A percentile compares a stretch with the other conserved stretches of the same genome.
Evolutionary conservation across 2,329 filamentous ascomycete genomes (phyloP).

Genomic region (Aspergillus carbonarius): DNA sequence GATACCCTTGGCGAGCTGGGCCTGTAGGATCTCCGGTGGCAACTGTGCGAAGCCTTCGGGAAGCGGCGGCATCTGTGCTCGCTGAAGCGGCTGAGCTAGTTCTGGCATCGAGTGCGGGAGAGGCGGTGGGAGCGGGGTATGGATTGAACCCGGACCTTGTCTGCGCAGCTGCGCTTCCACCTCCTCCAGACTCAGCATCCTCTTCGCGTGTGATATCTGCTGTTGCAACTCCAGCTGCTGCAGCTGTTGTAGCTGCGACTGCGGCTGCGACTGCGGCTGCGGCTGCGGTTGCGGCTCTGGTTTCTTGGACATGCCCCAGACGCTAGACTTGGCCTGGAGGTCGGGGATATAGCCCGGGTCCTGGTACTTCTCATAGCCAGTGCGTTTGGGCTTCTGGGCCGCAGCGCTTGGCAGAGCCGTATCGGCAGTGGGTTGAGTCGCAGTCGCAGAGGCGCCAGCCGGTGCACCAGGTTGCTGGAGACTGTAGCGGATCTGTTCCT

Average conservation of each 20-base stretch:
- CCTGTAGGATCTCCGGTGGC: constrained; percentile 51
- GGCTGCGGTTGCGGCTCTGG: constrained; percentile 16
- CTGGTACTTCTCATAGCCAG: constrained; percentile 89
- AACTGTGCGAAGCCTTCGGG: constrained; percentile 35
- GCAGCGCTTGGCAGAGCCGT: constrained; percentile 43
- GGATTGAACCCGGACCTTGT: constrained; percentile 49
- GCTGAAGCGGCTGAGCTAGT: constrained; percentile 33
- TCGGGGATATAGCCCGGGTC: constrained; percentile 82
- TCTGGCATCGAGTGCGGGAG: constrained; percentile 31
- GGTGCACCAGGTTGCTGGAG: constrained; percentile 64
- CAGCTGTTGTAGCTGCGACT: not conserved
- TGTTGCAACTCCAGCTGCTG: not conserved
- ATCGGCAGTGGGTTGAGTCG: constrained; percentile 36
- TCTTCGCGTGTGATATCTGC: constrained; percentile 53
- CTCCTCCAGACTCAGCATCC: constrained; percentile 94
- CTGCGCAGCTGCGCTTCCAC: constrained; percentile 89
- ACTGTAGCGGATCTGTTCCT: constrained; percentile 83
- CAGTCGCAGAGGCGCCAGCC: constrained; percentile 34
- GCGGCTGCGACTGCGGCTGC: not conserved
- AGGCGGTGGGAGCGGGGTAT: constrained; percentile 27
- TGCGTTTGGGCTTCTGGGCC: constrained; percentile 62
- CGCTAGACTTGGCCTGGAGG: constrained; percentile 85
- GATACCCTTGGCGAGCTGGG: constrained; percentile 35
- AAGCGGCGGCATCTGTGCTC: constrained; percentile 31
- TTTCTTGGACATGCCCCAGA: constrained; percentile 71